Conservation (phyloP, 352 stramenopile genomes). For the Elongisporangium anandrum region DNA sequence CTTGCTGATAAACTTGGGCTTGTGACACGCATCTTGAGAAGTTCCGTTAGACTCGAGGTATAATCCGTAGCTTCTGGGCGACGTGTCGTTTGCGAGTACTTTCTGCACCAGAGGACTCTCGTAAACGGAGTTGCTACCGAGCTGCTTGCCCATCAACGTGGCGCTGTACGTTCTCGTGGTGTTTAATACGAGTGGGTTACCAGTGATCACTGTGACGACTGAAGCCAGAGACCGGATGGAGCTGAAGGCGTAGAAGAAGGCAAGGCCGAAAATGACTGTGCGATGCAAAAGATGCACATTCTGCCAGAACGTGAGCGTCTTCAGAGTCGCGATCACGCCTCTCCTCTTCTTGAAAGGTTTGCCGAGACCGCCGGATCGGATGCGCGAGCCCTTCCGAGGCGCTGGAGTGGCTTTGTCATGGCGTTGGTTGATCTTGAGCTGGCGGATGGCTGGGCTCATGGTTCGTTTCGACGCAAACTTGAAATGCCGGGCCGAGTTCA, state of each 20-base stretch:
- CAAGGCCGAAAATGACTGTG: background rate
- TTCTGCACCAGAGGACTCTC: slow-evolving; percentile 24
- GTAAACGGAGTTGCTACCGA: slow-evolving; percentile 12
- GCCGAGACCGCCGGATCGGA: background rate
- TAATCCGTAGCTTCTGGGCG: slow-evolving; percentile 17
- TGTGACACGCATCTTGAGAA: slow-evolving; percentile 15
- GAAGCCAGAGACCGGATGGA: background rate
- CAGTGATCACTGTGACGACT: background rate
- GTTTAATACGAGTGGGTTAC: background rate
- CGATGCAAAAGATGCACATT: background rate
- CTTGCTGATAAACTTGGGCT: slow-evolving; percentile 4
- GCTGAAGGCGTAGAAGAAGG: background rate
- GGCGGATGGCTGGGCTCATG: background rate
- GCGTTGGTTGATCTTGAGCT: background rate
- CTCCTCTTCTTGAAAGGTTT: background rate
- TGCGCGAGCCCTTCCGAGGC: background rate
- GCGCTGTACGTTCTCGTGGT: background rate
- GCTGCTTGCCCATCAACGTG: slow-evolving; percentile 8
- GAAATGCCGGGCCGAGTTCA: no score
- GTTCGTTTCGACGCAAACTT: no score
- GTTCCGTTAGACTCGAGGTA: slow-evolving; percentile 29
- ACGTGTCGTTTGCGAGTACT: slow-evolving; percentile 11
- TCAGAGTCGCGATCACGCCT: background rate
- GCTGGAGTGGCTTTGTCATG: background rate
- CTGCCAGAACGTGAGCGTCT: background rate